Evolutionary conservation across 2,329 filamentous ascomycete genomes (phyloP).

Genomic region (Colletotrichum tropicicola): DNA sequence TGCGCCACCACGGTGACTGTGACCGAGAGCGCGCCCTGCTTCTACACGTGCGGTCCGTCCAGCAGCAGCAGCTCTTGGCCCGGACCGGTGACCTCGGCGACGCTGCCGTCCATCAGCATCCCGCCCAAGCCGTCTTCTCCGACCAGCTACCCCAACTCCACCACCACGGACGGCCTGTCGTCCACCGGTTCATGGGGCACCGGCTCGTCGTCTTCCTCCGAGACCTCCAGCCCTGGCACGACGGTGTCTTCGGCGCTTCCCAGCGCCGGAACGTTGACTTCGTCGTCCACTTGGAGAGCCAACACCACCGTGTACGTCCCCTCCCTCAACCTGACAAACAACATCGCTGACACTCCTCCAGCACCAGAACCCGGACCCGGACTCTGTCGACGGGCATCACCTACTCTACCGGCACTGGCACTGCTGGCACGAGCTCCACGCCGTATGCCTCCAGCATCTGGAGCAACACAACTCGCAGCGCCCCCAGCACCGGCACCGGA

Average conservation of each 20-base stretch:
- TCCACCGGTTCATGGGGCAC: background rate
- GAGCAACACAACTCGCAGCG: slow-evolving; percentile 7
- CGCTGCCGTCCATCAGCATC: slow-evolving; percentile 3
- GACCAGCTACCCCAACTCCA: background rate
- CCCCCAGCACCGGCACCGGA: background rate
- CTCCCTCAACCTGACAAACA: background rate
- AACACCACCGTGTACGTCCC: slow-evolving; percentile 13
- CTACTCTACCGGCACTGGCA: slow-evolving; percentile 10
- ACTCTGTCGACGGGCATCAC: background rate
- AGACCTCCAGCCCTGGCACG: background rate
- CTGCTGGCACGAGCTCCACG: background rate
- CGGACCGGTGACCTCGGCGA: background rate
- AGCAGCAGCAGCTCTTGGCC: background rate
- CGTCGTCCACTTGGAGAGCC: background rate
- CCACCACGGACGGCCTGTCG: background rate
- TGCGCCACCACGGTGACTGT: slow-evolving; percentile 38
- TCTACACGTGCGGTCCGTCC: slow-evolving; percentile 21
- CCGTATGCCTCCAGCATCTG: slow-evolving; percentile 1
- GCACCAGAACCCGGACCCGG: background rate
- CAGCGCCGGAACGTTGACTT: slow-evolving; percentile 5
- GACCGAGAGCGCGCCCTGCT: slow-evolving; percentile 38
- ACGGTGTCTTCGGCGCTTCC: slow-evolving; percentile 14
- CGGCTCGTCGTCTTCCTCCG: background rate
- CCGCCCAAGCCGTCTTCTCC: background rate
- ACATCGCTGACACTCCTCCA: background rate